phyloP scores from a whole-genome alignment of 116 monocot species.

The Papilionanthe hybrid region DNA sequence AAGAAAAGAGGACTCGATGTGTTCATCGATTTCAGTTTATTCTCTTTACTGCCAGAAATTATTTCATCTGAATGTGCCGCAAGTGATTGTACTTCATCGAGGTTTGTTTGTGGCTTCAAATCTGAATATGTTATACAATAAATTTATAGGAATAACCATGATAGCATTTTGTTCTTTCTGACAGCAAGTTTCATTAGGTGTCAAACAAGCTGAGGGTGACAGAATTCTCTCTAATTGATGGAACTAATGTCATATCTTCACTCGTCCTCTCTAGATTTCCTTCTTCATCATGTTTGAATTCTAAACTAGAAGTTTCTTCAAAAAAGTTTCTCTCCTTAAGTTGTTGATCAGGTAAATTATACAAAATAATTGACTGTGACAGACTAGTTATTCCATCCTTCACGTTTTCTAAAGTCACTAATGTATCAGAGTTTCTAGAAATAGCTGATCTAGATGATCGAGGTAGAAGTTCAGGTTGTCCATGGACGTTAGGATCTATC shows the following conservation, averaged over 20 bases:
- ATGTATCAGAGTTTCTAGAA: conserved; percentile 1
- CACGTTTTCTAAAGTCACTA: background rate
- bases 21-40: background rate
- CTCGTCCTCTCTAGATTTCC: conserved; percentile 9
- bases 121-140: conserved; percentile 11
- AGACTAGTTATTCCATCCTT: background rate
- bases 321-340: background rate
- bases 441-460: conserved; percentile 14
- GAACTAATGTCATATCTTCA: conserved; percentile 18
- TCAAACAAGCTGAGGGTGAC: conserved; percentile 12
- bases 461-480: conserved; percentile 6
- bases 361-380: conserved; percentile 4
- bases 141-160: conserved; percentile 2
- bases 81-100: conserved; percentile 18
- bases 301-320: conserved; percentile 8
- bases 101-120: conserved; percentile 5
- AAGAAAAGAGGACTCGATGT: conserved; percentile 4
- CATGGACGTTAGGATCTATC: conserved; percentile 1
- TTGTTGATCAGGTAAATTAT: conserved; percentile 3
- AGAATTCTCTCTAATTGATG: no score
- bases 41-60: conserved; percentile 2
- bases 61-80: conserved; percentile 3
- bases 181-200: conserved; percentile 12
- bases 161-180: conserved; percentile 1
- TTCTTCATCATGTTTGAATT: conserved; percentile 10